Evolutionary conservation across 2,329 filamentous ascomycete genomes (phyloP), one percentile per base, ranked within the genome.

Genomic region (Aspergillus neoniger): DNA sequence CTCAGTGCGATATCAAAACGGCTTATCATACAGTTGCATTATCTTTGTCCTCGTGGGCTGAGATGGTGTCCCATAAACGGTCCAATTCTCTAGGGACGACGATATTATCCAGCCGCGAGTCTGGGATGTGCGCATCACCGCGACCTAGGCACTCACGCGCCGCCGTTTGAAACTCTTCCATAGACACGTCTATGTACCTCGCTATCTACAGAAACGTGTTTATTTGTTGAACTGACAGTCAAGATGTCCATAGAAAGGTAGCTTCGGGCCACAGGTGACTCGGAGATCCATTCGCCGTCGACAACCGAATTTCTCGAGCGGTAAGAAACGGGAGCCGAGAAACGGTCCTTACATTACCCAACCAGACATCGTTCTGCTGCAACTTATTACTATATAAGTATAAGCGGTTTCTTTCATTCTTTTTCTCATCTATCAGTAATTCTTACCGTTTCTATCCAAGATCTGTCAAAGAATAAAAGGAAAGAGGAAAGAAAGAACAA

Each of bases 1-100:
- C 2, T 19, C 8, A 25, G 23, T 4, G 6, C 3, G 14, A 12
- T 4, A 17, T 0, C 10, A 14, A 43, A 4, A 9, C 30, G 14
- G 3, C 15, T 1, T 2, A 14, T 17, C 68, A 65, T 64, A 75
- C 73, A 57, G 70, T 56, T 61, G 60, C 28, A 54, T 67, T 55
- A 7, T 63, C 61, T 14, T 59, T 60, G 25, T 63, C 59, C 38
- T 67, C 61, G 39, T 70, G 48, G 8, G 65, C 59, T 36, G 69
- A 68, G 19, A 77, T 57, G 57, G 76, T 60, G 54, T 66, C 39
- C 74, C 75, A 77, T 55, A 79, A 53, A 14, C 64, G 51, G 49
- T 60, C 28, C 17, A 76, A 61, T 15, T 55, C 64, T 23, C 59
- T 56, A 15, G 62, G 38, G 12, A 64, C n/a, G 30, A 53, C 43